A percentile compares a stretch with the other conserved stretches of the same genome.
Conservation (phyloP, 2,329 filamentous ascomycete genomes). For the Claviceps sp. region DNA sequence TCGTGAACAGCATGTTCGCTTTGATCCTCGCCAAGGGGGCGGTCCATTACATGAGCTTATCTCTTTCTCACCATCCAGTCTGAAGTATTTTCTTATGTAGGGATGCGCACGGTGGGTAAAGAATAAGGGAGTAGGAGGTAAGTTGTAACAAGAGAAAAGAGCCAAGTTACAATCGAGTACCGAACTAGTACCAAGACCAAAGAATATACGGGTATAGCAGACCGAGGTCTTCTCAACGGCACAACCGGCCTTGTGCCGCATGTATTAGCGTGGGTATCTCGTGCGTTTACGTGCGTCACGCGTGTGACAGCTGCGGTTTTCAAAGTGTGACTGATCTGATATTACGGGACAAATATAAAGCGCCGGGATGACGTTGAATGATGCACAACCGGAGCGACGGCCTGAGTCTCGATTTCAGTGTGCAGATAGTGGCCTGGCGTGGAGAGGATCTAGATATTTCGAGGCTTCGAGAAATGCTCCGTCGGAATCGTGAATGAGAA, state of each 20-base stretch:
- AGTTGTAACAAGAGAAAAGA: neutral
- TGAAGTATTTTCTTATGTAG: neutral
- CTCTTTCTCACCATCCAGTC: constrained; percentile 25
- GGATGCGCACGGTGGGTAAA: neutral
- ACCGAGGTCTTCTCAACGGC: constrained; percentile 32
- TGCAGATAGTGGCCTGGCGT: neutral
- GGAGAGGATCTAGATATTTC: neutral
- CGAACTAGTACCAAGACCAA: too few species aligned
- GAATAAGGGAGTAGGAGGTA: neutral
- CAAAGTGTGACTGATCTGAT: neutral
- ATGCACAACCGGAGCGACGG: neutral
- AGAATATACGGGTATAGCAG: neutral
- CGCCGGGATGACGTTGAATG: neutral
- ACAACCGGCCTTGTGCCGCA: constrained; percentile 32
- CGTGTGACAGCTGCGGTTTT: neutral
- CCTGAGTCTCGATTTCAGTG: neutral
- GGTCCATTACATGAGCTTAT: constrained; percentile 59
- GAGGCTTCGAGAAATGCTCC: neutral
- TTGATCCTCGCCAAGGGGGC: constrained; percentile 61
- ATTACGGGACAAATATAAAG: neutral
- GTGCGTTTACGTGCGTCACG: constrained; percentile 18
- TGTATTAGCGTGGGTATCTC: constrained; percentile 13
- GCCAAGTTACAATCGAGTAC: neutral
- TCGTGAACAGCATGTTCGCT: constrained; percentile 57
- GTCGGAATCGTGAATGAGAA: neutral